phyloP scores from a whole-genome alignment of 2,329 filamentous ascomycete species.

The Colletotrichum incanum region DNA sequence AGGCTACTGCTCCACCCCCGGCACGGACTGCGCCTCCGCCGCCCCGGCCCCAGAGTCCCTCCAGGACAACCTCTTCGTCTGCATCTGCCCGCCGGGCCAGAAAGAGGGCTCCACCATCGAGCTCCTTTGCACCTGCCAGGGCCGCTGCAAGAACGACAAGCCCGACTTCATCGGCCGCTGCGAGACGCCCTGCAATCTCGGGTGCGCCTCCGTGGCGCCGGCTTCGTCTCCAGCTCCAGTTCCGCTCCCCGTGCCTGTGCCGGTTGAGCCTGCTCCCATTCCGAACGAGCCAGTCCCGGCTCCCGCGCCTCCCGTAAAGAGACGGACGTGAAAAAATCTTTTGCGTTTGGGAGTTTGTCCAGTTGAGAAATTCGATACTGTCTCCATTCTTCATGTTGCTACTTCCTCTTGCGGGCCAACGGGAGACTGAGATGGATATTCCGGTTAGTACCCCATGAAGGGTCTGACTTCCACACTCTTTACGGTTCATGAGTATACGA shows the following conservation, averaged over 20 bases:
- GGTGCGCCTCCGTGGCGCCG: slow-evolving; percentile 47
- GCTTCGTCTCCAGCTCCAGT: not conserved
- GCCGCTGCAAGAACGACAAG: slow-evolving; percentile 56
- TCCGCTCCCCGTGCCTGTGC: not conserved
- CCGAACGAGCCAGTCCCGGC: slow-evolving; percentile 16
- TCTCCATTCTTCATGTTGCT: slow-evolving; percentile 12
- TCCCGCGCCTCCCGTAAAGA: not conserved
- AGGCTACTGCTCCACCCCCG: slow-evolving; percentile 57
- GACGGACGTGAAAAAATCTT: not conserved
- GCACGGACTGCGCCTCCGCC: slow-evolving; percentile 52
- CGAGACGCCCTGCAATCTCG: slow-evolving; percentile 55
- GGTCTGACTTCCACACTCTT: slow-evolving; percentile 29
- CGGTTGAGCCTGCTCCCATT: slow-evolving; percentile 9
- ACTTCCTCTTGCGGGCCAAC: slow-evolving; percentile 12
- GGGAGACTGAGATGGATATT: slow-evolving; percentile 1
- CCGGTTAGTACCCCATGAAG: slow-evolving; percentile 29
- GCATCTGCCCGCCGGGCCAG: slow-evolving; percentile 54
- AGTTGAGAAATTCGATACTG: not conserved
- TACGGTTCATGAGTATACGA: slow-evolving; percentile 13
- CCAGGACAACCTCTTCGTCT: slow-evolving; percentile 55
- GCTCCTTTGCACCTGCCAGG: slow-evolving; percentile 56
- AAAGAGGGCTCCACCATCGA: slow-evolving; percentile 54
- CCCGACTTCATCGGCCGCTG: slow-evolving; percentile 59
- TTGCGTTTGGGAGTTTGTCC: not conserved
- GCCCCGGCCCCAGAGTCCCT: slow-evolving; percentile 49